A percentile compares a stretch with the other conserved stretches of the same genome.
Evolutionary conservation across 2,329 filamentous ascomycete genomes (phyloP).

Genomic region (Epichloe sylvatica): DNA sequence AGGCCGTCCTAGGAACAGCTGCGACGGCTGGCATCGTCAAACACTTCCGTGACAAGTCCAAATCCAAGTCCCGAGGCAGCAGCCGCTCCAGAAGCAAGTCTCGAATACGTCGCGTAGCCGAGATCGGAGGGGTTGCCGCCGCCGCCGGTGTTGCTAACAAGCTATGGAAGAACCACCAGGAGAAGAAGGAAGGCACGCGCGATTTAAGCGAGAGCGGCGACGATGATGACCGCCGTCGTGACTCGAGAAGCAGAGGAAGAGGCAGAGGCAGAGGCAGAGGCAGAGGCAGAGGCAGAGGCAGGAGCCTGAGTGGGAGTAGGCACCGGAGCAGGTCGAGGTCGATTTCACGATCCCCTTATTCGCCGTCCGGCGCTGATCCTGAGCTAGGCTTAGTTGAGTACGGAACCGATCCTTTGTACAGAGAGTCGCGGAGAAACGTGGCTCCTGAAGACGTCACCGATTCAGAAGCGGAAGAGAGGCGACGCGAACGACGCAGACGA

Average conservation of each 20-base stretch:
- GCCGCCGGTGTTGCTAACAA: slow-evolving; percentile 48
- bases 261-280: slow-evolving; percentile 17
- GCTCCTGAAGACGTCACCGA: slow-evolving; percentile 30
- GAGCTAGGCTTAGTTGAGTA: slow-evolving; percentile 57
- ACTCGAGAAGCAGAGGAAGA: slow-evolving; percentile 15
- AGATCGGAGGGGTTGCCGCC: slow-evolving; percentile 48
- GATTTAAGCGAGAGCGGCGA: slow-evolving; percentile 20
- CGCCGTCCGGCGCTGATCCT: slow-evolving; percentile 44
- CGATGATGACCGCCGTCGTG: slow-evolving; percentile 21
- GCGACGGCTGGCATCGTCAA: slow-evolving; percentile 45
- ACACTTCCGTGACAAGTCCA: slow-evolving; percentile 41
- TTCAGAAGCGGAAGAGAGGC: slow-evolving; percentile 32
- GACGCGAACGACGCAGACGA: slow-evolving; percentile 23
- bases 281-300: slow-evolving; percentile 19
- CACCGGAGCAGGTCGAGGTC: slow-evolving; percentile 34
- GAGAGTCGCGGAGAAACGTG: slow-evolving; percentile 21
- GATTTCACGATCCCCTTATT: slow-evolving; percentile 34
- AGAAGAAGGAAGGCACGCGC: slow-evolving; percentile 40
- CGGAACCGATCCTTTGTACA: slow-evolving; percentile 42
- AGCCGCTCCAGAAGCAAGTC: slow-evolving; percentile 31
- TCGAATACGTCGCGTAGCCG: slow-evolving; percentile 38
- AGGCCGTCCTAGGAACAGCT: slow-evolving; percentile 43
- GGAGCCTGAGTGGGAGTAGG: slow-evolving; percentile 13
- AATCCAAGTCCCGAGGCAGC: slow-evolving; percentile 13
- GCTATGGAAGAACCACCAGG: slow-evolving; percentile 45